phyloP scores from a whole-genome alignment of 2,329 filamentous ascomycete species.

The Rutstroemia sp. region DNA sequence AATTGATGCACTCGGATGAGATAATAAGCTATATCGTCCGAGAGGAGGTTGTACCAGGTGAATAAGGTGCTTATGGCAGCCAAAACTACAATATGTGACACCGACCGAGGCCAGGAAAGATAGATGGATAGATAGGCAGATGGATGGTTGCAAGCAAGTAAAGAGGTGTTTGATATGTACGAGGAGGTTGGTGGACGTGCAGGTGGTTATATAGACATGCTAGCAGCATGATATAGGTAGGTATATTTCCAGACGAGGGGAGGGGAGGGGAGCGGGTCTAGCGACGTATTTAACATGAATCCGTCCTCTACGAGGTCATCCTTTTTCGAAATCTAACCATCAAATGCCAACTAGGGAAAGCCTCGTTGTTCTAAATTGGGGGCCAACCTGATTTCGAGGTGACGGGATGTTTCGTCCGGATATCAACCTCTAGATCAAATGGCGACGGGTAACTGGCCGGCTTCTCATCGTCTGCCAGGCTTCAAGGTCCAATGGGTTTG shows the following conservation, averaged over 20 bases:
- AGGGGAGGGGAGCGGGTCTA: background rate
- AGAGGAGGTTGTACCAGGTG: background rate
- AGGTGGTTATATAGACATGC: too few species aligned
- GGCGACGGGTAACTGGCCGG: background rate
- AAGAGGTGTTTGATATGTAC: background rate
- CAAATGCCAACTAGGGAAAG: background rate
- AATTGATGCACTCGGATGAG: background rate
- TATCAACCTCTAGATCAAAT: background rate
- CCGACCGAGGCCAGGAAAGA: background rate
- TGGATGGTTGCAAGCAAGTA: background rate
- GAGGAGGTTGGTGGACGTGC: too few species aligned
- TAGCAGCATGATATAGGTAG: too few species aligned
- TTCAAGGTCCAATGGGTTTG: background rate
- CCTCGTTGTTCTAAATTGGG: constrained; percentile 1
- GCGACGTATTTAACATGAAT: background rate
- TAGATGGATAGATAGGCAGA: background rate
- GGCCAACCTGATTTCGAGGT: constrained; percentile 1
- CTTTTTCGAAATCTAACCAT: too few species aligned
- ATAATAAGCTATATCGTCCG: background rate
- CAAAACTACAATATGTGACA: too few species aligned
- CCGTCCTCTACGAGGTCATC: background rate
- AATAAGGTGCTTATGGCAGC: too few species aligned
- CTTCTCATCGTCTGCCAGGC: background rate
- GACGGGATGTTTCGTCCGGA: constrained; percentile 4
- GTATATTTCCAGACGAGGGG: too few species aligned